phyloP scores from a whole-genome alignment of 306 rosid species.

The Cicer bijugum region DNA sequence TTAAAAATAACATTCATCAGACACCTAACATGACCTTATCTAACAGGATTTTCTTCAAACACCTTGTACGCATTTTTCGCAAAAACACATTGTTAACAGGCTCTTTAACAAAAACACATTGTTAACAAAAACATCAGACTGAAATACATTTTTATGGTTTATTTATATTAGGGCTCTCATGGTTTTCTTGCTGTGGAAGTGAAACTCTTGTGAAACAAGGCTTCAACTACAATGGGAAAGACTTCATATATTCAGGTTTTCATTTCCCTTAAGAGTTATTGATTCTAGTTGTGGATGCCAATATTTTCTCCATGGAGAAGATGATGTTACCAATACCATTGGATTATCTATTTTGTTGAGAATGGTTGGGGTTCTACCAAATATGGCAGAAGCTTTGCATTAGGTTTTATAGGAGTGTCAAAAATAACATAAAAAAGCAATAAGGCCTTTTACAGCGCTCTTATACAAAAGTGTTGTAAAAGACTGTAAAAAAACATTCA shows the following conservation, averaged over 20 bases:
- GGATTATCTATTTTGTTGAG: conserved; percentile 10
- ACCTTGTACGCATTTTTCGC: no score
- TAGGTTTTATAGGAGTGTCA: background rate
- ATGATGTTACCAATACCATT: background rate
- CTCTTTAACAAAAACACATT: no score
- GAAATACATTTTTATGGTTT: conserved; percentile 33
- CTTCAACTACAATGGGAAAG: conserved; percentile 89
- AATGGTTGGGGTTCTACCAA: background rate
- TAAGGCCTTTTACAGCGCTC: no score
- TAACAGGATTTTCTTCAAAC: no score
- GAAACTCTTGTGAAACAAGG: conserved; percentile 83
- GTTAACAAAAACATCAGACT: no score
- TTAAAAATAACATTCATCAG: no score
- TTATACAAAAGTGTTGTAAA: no score
- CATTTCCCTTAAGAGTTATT: conserved; percentile 30
- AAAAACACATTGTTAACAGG: no score
- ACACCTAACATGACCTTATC: no score
- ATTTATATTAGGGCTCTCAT: conserved; percentile 15
- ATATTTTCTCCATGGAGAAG: conserved; percentile 2
- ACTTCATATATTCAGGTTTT: conserved; percentile 88
- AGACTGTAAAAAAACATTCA: no score
- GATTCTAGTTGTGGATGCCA: conserved; percentile 7
- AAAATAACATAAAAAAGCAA: no score
- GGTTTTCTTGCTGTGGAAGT: conserved; percentile 56
- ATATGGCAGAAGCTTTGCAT: background rate